Conservation (phyloP, 352 stramenopile genomes). For the Pythium coloratum region DNA sequence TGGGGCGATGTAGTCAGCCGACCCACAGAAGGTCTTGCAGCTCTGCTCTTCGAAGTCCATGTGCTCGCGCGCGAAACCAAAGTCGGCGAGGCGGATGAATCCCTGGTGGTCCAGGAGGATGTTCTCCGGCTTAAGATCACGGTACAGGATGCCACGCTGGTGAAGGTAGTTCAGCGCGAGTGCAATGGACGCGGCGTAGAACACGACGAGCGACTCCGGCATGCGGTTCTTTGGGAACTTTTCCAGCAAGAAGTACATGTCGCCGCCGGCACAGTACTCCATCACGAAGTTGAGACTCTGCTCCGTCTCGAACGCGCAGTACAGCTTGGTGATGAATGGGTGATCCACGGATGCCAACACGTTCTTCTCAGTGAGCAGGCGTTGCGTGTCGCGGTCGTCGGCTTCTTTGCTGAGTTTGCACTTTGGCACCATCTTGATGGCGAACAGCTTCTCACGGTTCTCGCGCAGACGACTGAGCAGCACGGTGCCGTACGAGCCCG, state of each 20-base stretch:
- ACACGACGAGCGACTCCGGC: slow-evolving; percentile 88
- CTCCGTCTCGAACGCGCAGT: slow-evolving; percentile 89
- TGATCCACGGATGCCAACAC: slow-evolving; percentile 93
- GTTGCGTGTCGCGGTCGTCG: slow-evolving; percentile 45
- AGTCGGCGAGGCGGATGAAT: slow-evolving; percentile 87
- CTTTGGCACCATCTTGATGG: slow-evolving; percentile 81
- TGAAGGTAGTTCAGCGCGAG: slow-evolving; percentile 92
- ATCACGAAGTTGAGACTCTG: slow-evolving; percentile 98
- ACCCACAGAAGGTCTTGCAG: slow-evolving; percentile 83
- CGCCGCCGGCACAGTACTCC: slow-evolving; percentile 97
- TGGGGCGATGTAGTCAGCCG: slow-evolving; percentile 83
- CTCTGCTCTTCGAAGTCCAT: slow-evolving; percentile 55
- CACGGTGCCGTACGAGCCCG: slow-evolving; percentile 76
- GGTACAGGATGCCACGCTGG: slow-evolving; percentile 78
- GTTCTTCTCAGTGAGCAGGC: slow-evolving; percentile 96
- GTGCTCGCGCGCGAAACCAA: slow-evolving; percentile 69
- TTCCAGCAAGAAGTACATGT: slow-evolving; percentile 94
- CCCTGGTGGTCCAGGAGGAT: slow-evolving; percentile 88
- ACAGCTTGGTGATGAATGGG: slow-evolving; percentile 97
- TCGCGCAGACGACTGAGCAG: slow-evolving; percentile 55
- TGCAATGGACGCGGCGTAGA: slow-evolving; percentile 97
- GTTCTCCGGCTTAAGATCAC: slow-evolving; percentile 92
- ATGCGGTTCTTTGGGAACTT: slow-evolving; percentile 92
- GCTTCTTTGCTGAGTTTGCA: slow-evolving; percentile 43
- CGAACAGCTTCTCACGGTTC: slow-evolving; percentile 48